phyloP scores from a whole-genome alignment of 805 yeast species.

The Yarrowia sp. region DNA sequence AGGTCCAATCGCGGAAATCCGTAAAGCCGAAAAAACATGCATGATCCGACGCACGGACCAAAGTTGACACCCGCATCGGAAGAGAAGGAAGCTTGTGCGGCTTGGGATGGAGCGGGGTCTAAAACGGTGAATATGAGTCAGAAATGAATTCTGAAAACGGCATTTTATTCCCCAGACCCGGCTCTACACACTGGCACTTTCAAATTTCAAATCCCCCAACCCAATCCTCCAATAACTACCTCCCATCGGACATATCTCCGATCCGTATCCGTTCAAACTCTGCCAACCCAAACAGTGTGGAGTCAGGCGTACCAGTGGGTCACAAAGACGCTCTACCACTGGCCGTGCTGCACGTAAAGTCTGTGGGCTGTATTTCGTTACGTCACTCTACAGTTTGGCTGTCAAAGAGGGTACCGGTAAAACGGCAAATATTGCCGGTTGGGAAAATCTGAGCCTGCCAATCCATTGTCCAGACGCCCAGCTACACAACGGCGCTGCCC shows the following conservation, averaged over 20 bases:
- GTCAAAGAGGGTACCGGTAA: too few relatives aligned
- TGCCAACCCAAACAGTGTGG: background rate
- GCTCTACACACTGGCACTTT: too few relatives aligned
- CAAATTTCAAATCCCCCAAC: background rate
- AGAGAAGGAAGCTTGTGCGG: background rate
- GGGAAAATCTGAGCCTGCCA: too few relatives aligned
- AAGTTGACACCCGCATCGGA: background rate
- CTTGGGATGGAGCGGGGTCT: background rate
- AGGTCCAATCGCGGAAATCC: background rate
- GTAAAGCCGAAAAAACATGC: constrained; percentile 1
- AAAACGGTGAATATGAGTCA: background rate
- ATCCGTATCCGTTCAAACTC: background rate
- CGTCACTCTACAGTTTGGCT: background rate
- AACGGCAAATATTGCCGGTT: too few relatives aligned
- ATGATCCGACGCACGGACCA: background rate
- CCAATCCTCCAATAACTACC: background rate
- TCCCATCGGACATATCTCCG: background rate
- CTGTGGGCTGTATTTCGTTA: too few relatives aligned
- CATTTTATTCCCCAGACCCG: background rate
- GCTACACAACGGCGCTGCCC: too few relatives aligned
- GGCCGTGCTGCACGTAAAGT: background rate
- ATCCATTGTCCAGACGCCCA: too few relatives aligned
- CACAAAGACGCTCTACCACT: background rate
- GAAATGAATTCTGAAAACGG: background rate
- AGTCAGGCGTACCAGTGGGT: constrained; percentile 9